Percentiles rank a stretch among this genome's conserved stretches.
Evolutionary conservation across 305 asterid species (phyloP).

Genomic region (Plantago lanceolata): DNA sequence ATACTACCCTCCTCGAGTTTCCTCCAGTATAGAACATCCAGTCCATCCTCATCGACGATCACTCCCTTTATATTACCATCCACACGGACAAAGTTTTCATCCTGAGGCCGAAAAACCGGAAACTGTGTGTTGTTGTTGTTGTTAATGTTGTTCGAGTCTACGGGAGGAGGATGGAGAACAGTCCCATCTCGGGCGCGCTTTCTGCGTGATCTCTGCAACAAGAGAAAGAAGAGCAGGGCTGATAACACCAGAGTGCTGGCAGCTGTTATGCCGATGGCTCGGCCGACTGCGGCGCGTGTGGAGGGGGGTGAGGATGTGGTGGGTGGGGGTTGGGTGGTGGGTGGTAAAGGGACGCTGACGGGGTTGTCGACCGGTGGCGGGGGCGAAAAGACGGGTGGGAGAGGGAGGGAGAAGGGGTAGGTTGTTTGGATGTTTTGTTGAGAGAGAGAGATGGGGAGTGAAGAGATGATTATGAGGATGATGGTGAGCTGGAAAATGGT

Average conservation of each 20-base stretch:
- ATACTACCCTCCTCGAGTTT: constrained; percentile 44
- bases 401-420: constrained; percentile 46
- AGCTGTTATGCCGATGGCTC: constrained; percentile 71
- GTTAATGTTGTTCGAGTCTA: too few species aligned
- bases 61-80: constrained; percentile 69
- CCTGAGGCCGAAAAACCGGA: constrained; percentile 30
- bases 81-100: constrained; percentile 38
- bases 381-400: constrained; percentile 9
- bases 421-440: constrained; percentile 61
- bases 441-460: constrained; percentile 17
- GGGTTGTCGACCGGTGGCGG: constrained; percentile 17
- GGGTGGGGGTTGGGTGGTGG: constrained; percentile 4
- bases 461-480: constrained; percentile 29
- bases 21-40: constrained; percentile 92
- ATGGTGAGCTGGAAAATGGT: constrained; percentile 30
- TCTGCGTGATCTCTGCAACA: constrained; percentile 36
- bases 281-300: constrained; percentile 56
- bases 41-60: constrained; percentile 84
- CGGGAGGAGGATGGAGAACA: background rate
- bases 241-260: constrained; percentile 57
- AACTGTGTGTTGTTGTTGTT: too few species aligned
- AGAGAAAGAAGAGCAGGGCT: constrained; percentile 53
- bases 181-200: constrained; percentile 26
- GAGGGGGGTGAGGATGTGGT: constrained; percentile 36
- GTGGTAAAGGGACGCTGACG: constrained; percentile 19